phyloP scores from a whole-genome alignment of 139 green algal genomes.

The Chlorella sp. region DNA sequence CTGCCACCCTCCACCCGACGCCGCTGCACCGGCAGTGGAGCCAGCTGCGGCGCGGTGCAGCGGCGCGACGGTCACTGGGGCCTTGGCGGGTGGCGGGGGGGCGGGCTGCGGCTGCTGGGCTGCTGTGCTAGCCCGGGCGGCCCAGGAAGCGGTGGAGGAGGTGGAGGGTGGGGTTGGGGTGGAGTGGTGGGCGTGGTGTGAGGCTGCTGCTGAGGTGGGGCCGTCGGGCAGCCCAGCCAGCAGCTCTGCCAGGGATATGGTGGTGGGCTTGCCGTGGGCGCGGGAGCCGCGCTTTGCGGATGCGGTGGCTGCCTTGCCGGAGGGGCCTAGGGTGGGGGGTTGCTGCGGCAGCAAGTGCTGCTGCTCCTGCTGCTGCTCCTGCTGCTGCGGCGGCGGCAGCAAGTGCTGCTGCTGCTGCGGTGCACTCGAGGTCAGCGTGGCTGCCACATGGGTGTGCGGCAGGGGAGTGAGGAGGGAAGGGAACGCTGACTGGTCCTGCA shows the following conservation, averaged over 20 bases:
- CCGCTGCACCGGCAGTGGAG: neutral
- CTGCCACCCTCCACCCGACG: neutral
- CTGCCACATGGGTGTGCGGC: too few species aligned
- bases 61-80: too few species aligned
- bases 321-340: neutral
- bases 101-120: too few species aligned
- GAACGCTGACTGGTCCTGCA: neutral
- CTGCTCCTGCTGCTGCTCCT: constrained; percentile 20
- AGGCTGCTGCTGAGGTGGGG: too few species aligned
- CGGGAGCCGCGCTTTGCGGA: neutral
- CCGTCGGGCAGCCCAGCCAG: too few species aligned
- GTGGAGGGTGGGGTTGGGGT: too few species aligned
- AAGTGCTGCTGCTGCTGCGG: neutral
- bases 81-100: neutral
- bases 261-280: neutral
- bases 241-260: neutral
- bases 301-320: constrained; percentile 7
- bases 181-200: too few species aligned
- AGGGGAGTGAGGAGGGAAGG: too few species aligned
- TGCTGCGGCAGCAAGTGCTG: neutral
- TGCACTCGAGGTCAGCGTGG: neutral
- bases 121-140: too few species aligned
- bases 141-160: too few species aligned
- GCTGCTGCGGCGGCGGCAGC: neutral
- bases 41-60: neutral